Evolutionary conservation across 2,329 filamentous ascomycete genomes (phyloP), one percentile per base, ranked within the genome.

Genomic region (Nannizziopsis arthrosporioides): DNA sequence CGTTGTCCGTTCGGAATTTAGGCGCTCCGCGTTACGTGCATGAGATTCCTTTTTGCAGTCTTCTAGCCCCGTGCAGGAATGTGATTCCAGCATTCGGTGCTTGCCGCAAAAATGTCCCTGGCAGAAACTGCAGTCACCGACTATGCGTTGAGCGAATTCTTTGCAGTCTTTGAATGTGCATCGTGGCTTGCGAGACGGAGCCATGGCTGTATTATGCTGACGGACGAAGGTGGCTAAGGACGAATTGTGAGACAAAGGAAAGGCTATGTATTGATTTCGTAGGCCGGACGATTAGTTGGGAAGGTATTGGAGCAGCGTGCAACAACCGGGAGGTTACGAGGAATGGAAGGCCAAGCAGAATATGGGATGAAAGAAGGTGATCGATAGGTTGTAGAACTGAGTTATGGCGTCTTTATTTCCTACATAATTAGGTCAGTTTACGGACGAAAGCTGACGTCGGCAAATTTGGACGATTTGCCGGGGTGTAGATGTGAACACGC

Each of bases 21-120:
- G 74, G 71, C 93, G 89, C 56, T 88, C 84, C 51, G 87, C 85
- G 66, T 98, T 98, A 56, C 88, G 81, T 66, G 93, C 87, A 69
- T 94, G 87, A 42, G 86, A 90, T 68, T 94, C 88, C 74, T 94
- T 92, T 77, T 95, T 94, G 77, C 90, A 95, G 70, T 94, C 85
- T 73, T 96, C 92, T 49, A 98, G 74, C 36, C 88, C 88, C 55
- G 78, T 80, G 72, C 92, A 98, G 71, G 86, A 86, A 72, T 98
- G 92, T 59, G 90, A 85, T 69, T 98, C 92, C 55, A 96, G 70
- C 70, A 96, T 77, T 49, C 92, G 78, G 70, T 98, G 92, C 73
- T 88, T 94, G 59, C 86, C 86, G 70, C 92, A 98, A 74, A 86
- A 96, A 65, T 93, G 85, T 40, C 89, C 88, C 48, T 83, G 75